phyloP scores from a whole-genome alignment of 345 rosid genomes.

The Kandelia obovata region DNA sequence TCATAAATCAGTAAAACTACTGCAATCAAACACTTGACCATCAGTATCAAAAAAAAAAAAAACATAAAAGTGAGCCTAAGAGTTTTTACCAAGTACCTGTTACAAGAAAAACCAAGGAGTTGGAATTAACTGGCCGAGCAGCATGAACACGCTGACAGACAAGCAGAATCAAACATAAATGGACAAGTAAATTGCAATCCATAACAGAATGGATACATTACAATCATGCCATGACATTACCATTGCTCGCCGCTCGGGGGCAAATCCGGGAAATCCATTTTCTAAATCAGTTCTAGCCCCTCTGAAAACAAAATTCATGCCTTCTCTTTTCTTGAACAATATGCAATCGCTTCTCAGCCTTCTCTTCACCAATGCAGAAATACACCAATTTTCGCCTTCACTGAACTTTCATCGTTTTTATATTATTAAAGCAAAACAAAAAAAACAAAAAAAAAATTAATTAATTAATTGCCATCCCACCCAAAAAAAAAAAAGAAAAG shows the following conservation, averaged over 20 bases:
- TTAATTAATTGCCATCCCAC: background rate
- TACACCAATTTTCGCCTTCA: background rate
- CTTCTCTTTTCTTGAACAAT: background rate
- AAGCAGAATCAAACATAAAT: background rate
- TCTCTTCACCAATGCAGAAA: background rate
- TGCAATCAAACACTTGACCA: background rate
- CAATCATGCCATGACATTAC: constrained; percentile 4
- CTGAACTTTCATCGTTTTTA: background rate
- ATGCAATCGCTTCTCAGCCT: background rate
- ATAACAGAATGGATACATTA: too few species aligned
- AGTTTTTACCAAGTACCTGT: constrained; percentile 12
- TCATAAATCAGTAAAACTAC: background rate
- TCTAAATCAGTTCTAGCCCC: constrained; percentile 26
- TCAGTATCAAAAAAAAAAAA: background rate
- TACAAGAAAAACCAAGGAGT: constrained; percentile 29
- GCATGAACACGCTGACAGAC: constrained; percentile 25
- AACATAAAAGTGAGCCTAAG: background rate
- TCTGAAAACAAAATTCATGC: constrained; percentile 27
- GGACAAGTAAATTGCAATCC: background rate
- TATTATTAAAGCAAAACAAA: background rate
- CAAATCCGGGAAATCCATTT: constrained; percentile 21
- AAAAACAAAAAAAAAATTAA: background rate
- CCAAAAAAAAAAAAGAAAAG: too few species aligned
- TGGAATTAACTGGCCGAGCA: constrained; percentile 29
- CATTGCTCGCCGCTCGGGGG: constrained; percentile 22